Evolutionary conservation across 129 eudicot species (phyloP).

Genomic region (Lactuca sativa): DNA sequence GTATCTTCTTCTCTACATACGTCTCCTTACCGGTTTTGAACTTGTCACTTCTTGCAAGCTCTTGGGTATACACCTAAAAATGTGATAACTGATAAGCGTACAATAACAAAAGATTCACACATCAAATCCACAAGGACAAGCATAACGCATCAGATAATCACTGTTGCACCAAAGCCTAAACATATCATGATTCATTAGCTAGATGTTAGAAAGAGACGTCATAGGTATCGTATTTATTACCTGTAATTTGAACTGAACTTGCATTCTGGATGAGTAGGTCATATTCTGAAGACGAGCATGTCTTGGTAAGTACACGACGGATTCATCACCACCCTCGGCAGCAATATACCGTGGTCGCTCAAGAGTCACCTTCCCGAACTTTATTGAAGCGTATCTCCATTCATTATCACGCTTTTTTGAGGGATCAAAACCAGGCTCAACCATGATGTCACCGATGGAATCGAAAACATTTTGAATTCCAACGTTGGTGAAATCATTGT

Average conservation of each 20-base stretch:
- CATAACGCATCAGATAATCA: too few species aligned
- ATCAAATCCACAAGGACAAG: too few species aligned
- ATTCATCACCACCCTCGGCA: constrained; percentile 49
- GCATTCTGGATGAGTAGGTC: constrained; percentile 67
- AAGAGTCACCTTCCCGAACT: constrained; percentile 67
- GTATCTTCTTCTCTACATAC: constrained; percentile 46
- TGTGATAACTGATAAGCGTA: neutral
- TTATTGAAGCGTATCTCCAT: constrained; percentile 69
- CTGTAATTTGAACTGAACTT: constrained; percentile 34
- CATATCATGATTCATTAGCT: too few species aligned
- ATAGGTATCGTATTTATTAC: neutral
- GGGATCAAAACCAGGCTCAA: constrained; percentile 82
- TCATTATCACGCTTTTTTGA: constrained; percentile 75
- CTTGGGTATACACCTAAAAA: constrained; percentile 64
- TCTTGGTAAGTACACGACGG: constrained; percentile 52
- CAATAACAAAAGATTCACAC: too few species aligned
- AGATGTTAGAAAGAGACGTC: too few species aligned
- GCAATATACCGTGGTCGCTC: constrained; percentile 68
- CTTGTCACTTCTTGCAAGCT: constrained; percentile 67
- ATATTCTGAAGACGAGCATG: constrained; percentile 88
- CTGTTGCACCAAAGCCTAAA: too few species aligned
- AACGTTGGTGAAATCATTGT: constrained; percentile 57
- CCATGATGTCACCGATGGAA: constrained; percentile 60
- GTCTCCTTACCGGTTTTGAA: constrained; percentile 73
- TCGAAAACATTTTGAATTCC: constrained; percentile 75